phyloP scores from a whole-genome alignment of 345 rosid species.

The Lepidium sativum region DNA sequence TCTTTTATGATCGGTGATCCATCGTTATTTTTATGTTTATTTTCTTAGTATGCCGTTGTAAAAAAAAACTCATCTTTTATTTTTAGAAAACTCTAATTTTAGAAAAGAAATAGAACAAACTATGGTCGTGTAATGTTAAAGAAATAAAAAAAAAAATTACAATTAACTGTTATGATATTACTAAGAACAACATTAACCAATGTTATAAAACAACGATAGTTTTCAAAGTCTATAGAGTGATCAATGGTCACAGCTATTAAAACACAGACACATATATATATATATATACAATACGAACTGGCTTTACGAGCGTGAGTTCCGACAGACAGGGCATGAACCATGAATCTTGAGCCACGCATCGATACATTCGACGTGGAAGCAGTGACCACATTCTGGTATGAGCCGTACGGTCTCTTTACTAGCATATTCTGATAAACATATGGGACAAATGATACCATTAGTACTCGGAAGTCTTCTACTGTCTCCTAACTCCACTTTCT shows the following conservation, averaged over 20 bases:
- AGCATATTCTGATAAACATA: constrained; percentile 51
- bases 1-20: no score
- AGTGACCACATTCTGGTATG: constrained; percentile 56
- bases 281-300: not conserved
- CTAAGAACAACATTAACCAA: no score
- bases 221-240: no score
- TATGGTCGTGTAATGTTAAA: not conserved
- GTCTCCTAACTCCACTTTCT: constrained; percentile 51
- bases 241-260: no score
- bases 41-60: no score
- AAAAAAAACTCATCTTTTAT: no score
- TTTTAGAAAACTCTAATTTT: no score
- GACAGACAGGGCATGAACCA: constrained; percentile 51
- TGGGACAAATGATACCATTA: constrained; percentile 43
- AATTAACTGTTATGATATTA: no score
- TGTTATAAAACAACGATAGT: no score
- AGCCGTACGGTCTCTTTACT: constrained; percentile 40
- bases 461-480: constrained; percentile 53
- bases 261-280: no score
- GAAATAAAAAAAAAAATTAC: not conserved
- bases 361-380: constrained; percentile 62
- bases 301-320: constrained; percentile 32
- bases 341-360: constrained; percentile 61
- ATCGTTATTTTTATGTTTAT: no score
- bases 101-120: no score